Conservation (phyloP, 805 yeast genomes). For the Hanseniaspora singularis region DNA sequence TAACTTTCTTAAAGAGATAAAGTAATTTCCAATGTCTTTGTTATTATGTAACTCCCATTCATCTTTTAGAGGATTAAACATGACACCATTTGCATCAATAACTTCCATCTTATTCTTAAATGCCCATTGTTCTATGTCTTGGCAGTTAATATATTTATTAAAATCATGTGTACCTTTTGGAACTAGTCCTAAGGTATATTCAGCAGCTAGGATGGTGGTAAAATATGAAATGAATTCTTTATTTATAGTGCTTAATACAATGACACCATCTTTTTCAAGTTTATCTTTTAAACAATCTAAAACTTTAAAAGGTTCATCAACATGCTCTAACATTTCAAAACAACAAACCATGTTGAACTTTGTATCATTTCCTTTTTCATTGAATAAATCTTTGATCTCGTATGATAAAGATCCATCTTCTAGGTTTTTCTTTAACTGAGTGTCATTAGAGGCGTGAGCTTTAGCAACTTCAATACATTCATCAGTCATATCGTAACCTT, state of each 20-base stretch:
- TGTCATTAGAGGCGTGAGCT: slow-evolving; percentile 55
- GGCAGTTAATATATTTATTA: slow-evolving; percentile 69
- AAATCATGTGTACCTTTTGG: slow-evolving; percentile 89
- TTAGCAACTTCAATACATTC: slow-evolving; percentile 76
- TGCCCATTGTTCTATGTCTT: slow-evolving; percentile 56
- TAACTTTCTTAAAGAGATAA: slow-evolving; percentile 61
- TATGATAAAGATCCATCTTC: slow-evolving; percentile 35
- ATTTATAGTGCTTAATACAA: slow-evolving; percentile 84
- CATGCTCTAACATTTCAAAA: slow-evolving; percentile 94
- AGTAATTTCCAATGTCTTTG: slow-evolving; percentile 66
- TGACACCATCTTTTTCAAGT: slow-evolving; percentile 65
- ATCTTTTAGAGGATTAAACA: slow-evolving; percentile 56
- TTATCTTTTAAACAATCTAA: slow-evolving; percentile 54
- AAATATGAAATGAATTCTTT: slow-evolving; percentile 79
- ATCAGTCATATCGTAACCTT: slow-evolving; percentile 74
- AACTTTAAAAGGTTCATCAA: slow-evolving; percentile 67
- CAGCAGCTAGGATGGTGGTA: slow-evolving; percentile 87
- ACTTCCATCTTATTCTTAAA: slow-evolving; percentile 38
- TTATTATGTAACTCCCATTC: slow-evolving; percentile 71
- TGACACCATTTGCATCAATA: slow-evolving; percentile 60
- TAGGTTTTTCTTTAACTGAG: slow-evolving; percentile 38
- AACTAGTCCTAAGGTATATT: slow-evolving; percentile 63
- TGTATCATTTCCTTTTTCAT: slow-evolving; percentile 25
- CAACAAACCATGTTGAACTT: slow-evolving; percentile 69
- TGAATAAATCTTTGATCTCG: slow-evolving; percentile 24